These are phyloP conservation scores for Rhodotorula kratochvilovae DNA, from an alignment of 768 basidiomycete species.

Conservation along the genomic window DNA sequence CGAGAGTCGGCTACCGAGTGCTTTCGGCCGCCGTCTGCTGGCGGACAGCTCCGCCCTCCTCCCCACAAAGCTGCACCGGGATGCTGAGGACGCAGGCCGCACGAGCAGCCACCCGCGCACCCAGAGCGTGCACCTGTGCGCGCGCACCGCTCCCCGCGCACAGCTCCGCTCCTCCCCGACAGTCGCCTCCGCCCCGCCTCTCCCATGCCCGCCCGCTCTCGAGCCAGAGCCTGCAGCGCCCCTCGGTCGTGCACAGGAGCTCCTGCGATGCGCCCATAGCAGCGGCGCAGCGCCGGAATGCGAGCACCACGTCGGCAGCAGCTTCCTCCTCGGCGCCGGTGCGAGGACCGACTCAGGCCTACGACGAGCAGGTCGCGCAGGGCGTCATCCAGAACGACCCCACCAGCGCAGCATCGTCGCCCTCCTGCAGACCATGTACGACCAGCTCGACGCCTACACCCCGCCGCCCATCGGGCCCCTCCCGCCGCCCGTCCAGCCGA, in stretches of 20 bases:
- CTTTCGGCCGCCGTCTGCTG: not conserved
- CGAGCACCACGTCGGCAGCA: not conserved
- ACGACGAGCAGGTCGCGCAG: slow-evolving; percentile 54
- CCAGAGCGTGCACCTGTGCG: not conserved
- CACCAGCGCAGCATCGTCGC: slow-evolving; percentile 80
- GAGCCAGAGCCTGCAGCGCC: too few relatives aligned
- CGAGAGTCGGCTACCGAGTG: too few relatives aligned
- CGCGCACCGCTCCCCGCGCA: not conserved
- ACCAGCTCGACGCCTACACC: slow-evolving; percentile 63
- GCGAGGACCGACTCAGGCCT: slow-evolving; percentile 41
- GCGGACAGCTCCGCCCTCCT: not conserved
- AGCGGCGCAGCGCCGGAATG: not conserved
- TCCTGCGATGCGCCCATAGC: too few relatives aligned
- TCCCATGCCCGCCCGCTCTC: too few relatives aligned
- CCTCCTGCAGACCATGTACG: slow-evolving; percentile 73
- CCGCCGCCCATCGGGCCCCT: slow-evolving; percentile 60
- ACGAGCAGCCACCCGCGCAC: not conserved
- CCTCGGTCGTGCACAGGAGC: too few relatives aligned
- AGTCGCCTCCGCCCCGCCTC: not conserved
- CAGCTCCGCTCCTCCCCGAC: not conserved
- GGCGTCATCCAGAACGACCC: slow-evolving; percentile 67
- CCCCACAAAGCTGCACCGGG: not conserved
- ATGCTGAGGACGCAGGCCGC: not conserved
- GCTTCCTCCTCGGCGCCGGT: not conserved
- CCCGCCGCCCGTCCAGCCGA: slow-evolving; percentile 41